Evolutionary conservation across 805 yeast genomes (phyloP), one percentile per base, ranked within the genome.

Genomic region (Yarrowia keelungensis): DNA sequence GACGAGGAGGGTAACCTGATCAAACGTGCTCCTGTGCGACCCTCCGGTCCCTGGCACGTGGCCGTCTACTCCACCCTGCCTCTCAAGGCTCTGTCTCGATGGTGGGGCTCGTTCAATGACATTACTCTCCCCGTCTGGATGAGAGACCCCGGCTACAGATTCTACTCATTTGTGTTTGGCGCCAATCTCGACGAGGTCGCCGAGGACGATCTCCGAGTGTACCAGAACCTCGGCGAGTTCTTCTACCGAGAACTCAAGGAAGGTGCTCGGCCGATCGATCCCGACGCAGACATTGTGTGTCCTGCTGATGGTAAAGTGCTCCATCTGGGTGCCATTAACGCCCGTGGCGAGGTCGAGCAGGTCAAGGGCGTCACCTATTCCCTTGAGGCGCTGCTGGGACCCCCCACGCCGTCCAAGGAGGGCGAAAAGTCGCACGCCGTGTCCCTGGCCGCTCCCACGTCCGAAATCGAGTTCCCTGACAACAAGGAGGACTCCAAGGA

Each of bases 281-380:
- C 81, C n/a, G 83, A 84, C 16, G 81, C 87, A 2, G 85, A 87
- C 67, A 79, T 95, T 64, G 95, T 89, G 9, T 88, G 95, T 43
- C 99, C 99, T 3, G 87, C 97, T 69, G 99, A 95, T 79, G 99
- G 99, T 26, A 88, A 85, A 72, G 89, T 95, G 16, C 81, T 95
- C 70, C 93, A 91, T 74, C 85, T 91, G 70, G 99, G 99, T 32
- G 81, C 86, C 39, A 86, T 91, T 47, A 84, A 89, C 73, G 56
- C 67, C 26, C 97, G 97, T 42, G 91, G 90, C 72, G 74, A 77
- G 43, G 92, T 95, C 70, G 98, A 95, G 78, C 98, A 94, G 78
- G 98, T 95, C 49, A 95, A 95, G 80, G 99, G 99, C 8, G 86
- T 95, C 86, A 91, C 96, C 1, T 95, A 95, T 77, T 88, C 97